Base-by-base conservation (phyloP, 306 rosid species). In the Vicia villosa region DNA sequence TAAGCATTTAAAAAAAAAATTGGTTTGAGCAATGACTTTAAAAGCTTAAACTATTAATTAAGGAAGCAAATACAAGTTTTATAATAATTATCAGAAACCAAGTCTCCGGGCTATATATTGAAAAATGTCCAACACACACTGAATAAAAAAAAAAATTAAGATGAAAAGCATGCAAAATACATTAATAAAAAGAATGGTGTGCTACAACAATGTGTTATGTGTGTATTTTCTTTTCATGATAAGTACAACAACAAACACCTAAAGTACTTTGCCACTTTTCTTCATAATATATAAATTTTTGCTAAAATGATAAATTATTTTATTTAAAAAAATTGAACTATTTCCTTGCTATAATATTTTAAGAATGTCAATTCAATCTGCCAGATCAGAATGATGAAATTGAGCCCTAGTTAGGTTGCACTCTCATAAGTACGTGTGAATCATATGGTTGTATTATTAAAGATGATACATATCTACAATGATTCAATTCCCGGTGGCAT, bases 301-400 rank as follows among this genome's bases (percentile, higher is more conserved):
- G 55, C 11, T 49, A 15, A 17, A 49, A 49, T 17, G 3, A 49
- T 49, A 17, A 16, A 8, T 38, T 11, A 10, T 8, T 9, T 38
- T 8, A 1, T 4, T 9, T 38, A 0, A 38, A 8, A 38, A 8
- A 38, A 17, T 17, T n/a, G n/a, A n/a, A n/a, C 6, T 58, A 59
- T 61, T 61, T 72, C 1, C 60, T 21, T 24, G 32, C 38, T 20
- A 69, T 15, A 22, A n/a, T 47, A 34, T 47, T 61, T 30, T n/a
- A 47, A 22, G 10, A 15, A 47, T 14, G 10, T 46, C n/a, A 47
- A 19, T 7, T 72, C 50, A 45, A 47, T 61, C 63, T 36, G 42
- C 70, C 63, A 62, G 52, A 63, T 73, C 54, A 73, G 63, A 62
- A 37, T 49, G 63, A 73, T 34, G 64, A 40, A 69, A 41, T 17